Conservation (phyloP, 345 rosid species). For the Eutrema heterophyllum region DNA sequence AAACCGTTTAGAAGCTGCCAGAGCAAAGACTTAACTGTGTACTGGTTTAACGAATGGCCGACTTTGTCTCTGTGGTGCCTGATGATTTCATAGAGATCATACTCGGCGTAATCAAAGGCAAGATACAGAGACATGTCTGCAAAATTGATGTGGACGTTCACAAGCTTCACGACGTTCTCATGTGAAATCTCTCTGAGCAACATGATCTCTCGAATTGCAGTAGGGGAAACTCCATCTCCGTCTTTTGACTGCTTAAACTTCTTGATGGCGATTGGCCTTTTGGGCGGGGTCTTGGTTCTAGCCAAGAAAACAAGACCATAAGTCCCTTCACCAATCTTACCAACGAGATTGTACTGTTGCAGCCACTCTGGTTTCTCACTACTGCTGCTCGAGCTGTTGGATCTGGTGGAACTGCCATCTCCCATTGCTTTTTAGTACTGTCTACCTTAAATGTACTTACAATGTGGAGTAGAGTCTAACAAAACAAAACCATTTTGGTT, state of each 20-base stretch:
- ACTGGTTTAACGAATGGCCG: constrained; percentile 54
- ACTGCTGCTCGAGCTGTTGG: constrained; percentile 30
- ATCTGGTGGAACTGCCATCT: constrained; percentile 40
- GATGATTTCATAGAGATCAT: constrained; percentile 94
- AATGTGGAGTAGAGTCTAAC: not conserved
- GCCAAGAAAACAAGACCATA: constrained; percentile 99
- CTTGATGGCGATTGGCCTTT: constrained; percentile 93
- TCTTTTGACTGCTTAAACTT: constrained; percentile 99
- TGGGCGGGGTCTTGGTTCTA: constrained; percentile 59
- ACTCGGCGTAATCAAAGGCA: constrained; percentile 93
- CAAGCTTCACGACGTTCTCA: constrained; percentile 97
- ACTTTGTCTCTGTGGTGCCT: constrained; percentile 91
- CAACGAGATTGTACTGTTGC: constrained; percentile 92
- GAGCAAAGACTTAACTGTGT: constrained; percentile 88
- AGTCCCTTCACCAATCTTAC: constrained; percentile 99
- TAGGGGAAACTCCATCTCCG: constrained; percentile 99
- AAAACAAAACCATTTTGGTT: not conserved
- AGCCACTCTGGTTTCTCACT: constrained; percentile 95
- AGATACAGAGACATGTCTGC: constrained; percentile 93
- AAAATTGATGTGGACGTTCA: constrained; percentile 94
- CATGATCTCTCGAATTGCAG: constrained; percentile 99
- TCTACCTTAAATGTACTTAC: not conserved
- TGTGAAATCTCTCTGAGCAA: constrained; percentile 88
- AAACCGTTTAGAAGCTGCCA: constrained; percentile 99
- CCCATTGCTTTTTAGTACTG: constrained; percentile 40